Conservation (phyloP, 1,139 yeast species). For the Scheffersomyces quercinus region DNA sequence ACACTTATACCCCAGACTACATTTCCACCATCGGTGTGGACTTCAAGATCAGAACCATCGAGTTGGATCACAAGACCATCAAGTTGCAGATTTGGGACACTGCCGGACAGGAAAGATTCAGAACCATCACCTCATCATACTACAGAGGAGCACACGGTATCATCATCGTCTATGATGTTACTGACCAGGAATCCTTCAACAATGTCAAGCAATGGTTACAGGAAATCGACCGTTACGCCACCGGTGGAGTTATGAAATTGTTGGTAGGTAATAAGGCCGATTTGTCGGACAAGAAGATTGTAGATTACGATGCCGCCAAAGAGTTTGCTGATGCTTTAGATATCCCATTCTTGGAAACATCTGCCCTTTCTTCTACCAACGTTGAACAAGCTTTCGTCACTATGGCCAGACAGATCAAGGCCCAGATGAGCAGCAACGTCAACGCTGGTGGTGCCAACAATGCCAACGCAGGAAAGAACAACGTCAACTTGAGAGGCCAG, state of each 20-base stretch:
- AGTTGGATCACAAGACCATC: slow-evolving; percentile 94
- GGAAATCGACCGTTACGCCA: slow-evolving; percentile 97
- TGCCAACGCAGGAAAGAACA: slow-evolving; percentile 57
- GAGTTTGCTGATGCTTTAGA: slow-evolving; percentile 97
- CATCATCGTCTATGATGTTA: slow-evolving; percentile 95
- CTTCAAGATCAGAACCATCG: slow-evolving; percentile 95
- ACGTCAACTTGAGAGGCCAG: slow-evolving; percentile 88
- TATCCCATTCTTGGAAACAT: slow-evolving; percentile 94
- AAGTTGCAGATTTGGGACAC: slow-evolving; percentile 99
- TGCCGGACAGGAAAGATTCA: slow-evolving; percentile 97
- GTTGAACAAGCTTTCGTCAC: slow-evolving; percentile 98
- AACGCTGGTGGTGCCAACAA: slow-evolving; percentile 45
- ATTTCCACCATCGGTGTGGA: slow-evolving; percentile 98
- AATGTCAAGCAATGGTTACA: slow-evolving; percentile 98
- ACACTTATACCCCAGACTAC: slow-evolving; percentile 95
- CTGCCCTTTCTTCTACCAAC: slow-evolving; percentile 92
- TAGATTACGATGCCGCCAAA: slow-evolving; percentile 94
- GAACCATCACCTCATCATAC: slow-evolving; percentile 96
- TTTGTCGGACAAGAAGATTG: slow-evolving; percentile 89
- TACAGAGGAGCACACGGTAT: slow-evolving; percentile 99
- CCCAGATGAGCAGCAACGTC: slow-evolving; percentile 77
- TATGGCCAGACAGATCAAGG: slow-evolving; percentile 98
- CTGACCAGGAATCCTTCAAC: slow-evolving; percentile 96
- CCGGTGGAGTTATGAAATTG: slow-evolving; percentile 95
- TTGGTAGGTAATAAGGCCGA: slow-evolving; percentile 97